A percentile compares a stretch with the other conserved stretches of the same genome.
phyloP scores from a whole-genome alignment of 352 stramenopile species.

The Phytopythium mirpurense region DNA sequence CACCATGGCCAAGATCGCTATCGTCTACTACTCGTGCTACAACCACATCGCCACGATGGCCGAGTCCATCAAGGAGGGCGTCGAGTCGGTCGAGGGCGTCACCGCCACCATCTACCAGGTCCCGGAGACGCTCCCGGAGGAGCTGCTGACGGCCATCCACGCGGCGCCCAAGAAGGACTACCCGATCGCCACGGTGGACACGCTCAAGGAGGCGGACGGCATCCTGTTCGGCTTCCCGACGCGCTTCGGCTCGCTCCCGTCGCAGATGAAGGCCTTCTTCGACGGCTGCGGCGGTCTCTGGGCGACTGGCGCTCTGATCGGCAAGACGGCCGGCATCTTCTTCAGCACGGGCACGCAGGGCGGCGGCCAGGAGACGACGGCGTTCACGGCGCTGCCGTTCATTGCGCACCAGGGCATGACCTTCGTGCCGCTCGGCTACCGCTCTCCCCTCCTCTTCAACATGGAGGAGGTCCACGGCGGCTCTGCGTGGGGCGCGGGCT shows the following conservation, averaged over 20 bases:
- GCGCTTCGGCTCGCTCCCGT: slow-evolving; percentile 49
- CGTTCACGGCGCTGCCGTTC: slow-evolving; percentile 58
- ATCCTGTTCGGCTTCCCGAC: slow-evolving; percentile 74
- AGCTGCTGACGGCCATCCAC: slow-evolving; percentile 59
- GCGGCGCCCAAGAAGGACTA: slow-evolving; percentile 41
- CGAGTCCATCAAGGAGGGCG: slow-evolving; percentile 37
- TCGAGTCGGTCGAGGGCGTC: slow-evolving; percentile 37
- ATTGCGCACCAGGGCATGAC: slow-evolving; percentile 75
- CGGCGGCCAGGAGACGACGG: slow-evolving; percentile 73
- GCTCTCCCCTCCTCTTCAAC: slow-evolving; percentile 23
- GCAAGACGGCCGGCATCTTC: slow-evolving; percentile 74
- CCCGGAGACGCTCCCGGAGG: slow-evolving; percentile 46
- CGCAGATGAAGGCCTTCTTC: slow-evolving; percentile 79
- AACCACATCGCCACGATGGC: slow-evolving; percentile 60
- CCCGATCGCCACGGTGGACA: slow-evolving; percentile 34
- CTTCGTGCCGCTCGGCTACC: slow-evolving; percentile 59
- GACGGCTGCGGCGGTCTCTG: slow-evolving; percentile 63
- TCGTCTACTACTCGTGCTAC: slow-evolving; percentile 64
- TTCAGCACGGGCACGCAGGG: slow-evolving; percentile 48
- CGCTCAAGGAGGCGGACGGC: slow-evolving; percentile 52
- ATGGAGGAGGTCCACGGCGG: slow-evolving; percentile 49
- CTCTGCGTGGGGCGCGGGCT: slow-evolving; percentile 55
- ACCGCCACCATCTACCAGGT: slow-evolving; percentile 46
- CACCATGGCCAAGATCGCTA: slow-evolving; percentile 31
- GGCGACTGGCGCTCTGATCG: slow-evolving; percentile 46